Base-by-base conservation (phyloP, 768 basidiomycete genomes). In the Rubroboletus pulcherrimus region DNA sequence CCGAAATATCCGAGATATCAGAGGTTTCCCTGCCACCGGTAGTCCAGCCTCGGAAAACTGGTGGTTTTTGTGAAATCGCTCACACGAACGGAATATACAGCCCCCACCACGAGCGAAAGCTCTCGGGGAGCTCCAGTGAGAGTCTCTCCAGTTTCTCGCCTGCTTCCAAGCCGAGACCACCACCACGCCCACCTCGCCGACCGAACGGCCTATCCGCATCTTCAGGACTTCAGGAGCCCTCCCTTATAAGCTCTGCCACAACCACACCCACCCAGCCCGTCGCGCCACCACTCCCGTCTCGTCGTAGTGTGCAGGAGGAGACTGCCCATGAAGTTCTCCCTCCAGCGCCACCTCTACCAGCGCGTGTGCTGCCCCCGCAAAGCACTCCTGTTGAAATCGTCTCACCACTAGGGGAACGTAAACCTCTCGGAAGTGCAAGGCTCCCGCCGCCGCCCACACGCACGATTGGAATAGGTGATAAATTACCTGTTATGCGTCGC, bases 391-490 rank as follows among this genome's bases (percentile, higher is more conserved):
- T 58, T 3, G 74, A 68, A 33, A 69, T 58, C 2, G 59, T 66
- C 6, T 63, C 66, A 2, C 51, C 50, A 26, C 48, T 31, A 11
- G 57, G 49, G 4, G 71, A 68, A 51, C 72, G 73, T 21, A 71
- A 66, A 60, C 38, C 55, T 29, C 31, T 63, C 9, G 64, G 65
- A n/a, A 26, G 62, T 68, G 41, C 68, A 35, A 78, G 71, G 55
- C 78, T 85, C 24, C 87, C 81, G 0, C 90, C 90, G 0, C 90
- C 90, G 0, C 90, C 90, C 0, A 87, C 84, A 0, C 86, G 90
- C 6, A 85, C 75, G 0, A 90, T 91, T 43, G 87, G 74, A 1
- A 74, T 79, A 0, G 85, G 87, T 0, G 86, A 85, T 60, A 89
- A 83, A 61, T 76, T 90, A 15, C 89, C 90, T 7, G 81, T 86